Evolutionary conservation across 108 stramenopile species (phyloP), one percentile per base, ranked within the genome.

Genomic region (Fistulifera pelliculosa): DNA sequence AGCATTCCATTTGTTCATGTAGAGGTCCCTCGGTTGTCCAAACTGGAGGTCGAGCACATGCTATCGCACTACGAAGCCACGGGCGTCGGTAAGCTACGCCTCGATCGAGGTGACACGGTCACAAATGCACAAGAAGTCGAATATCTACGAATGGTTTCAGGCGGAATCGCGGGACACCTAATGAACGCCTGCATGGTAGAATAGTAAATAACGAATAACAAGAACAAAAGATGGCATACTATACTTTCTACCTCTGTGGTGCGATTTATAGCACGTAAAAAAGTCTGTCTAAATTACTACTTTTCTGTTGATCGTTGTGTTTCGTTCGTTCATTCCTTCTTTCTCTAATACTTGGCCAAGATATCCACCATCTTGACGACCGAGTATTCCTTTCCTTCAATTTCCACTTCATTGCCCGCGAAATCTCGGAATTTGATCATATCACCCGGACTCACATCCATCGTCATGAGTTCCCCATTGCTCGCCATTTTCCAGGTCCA

Each of bases 341-440:
- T 54, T 54, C 25, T 47, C 49, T 76, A 90, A 59, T 83, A 94
- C 45, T 86, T 88, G 39, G 90, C 93, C 60, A 94, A 68, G 31
- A 90, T 77, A 55, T 94, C 85, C 8, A 54, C 54, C 79, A 85
- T 83, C 48, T 68, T 64, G 19, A 94, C 89, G 18, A 94, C 87
- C 6, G 71, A 64, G 57, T 88, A 94, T 67, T 94, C 88, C 49
- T 82, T 67, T 27, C 71, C 90, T 18, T 74, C 81, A 67, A 94
- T 85, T 40, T 83, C 65, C 0, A 94, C 75, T 47, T 87, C 75
- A 42, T 85, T 89, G 21, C 93, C 90, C 17, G 84, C 83, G 55
- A 75, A 94, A 52, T 90, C 89, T 40, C 84, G 74, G 59, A 91
- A 94, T 58, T 91, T 89, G 22, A 94, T 75, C 44, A 60, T 70